These are phyloP conservation scores for Lepraria neglecta DNA, from an alignment of 495 filamentous ascomycete species.

Conservation along the genomic window DNA sequence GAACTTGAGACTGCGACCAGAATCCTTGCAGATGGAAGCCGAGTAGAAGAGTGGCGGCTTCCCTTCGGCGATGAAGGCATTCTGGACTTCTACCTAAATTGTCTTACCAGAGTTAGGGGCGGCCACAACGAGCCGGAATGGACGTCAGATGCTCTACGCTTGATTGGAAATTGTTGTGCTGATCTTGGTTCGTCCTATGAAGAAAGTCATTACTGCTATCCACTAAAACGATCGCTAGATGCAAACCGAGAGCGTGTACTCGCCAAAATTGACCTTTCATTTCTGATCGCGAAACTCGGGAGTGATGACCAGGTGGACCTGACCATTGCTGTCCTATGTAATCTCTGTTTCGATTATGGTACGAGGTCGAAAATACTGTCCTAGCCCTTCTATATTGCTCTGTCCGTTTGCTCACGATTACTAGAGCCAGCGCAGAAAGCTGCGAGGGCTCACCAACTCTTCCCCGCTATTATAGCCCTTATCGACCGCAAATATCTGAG, in stretches of 20 bases:
- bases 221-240: conserved; percentile 43
- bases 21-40: conserved; percentile 15
- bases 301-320: conserved; percentile 48
- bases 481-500: conserved; percentile 36
- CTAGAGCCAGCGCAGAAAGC: conserved; percentile 51
- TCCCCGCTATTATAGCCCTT: conserved; percentile 38
- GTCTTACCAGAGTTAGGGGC: conserved; percentile 36
- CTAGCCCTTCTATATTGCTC: too few relatives aligned
- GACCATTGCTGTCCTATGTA: conserved; percentile 62
- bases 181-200: conserved; percentile 55
- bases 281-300: conserved; percentile 48
- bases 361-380: conserved; percentile 5
- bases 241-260: conserved; percentile 65
- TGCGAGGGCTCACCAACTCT: conserved; percentile 52
- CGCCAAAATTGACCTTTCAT: conserved; percentile 48
- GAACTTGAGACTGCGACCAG: conserved; percentile 7
- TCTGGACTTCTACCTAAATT: conserved; percentile 50
- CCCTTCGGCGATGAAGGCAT: conserved; percentile 12
- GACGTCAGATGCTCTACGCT: conserved; percentile 53
- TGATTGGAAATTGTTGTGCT: conserved; percentile 77
- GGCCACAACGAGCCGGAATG: conserved; percentile 33
- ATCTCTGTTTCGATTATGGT: conserved; percentile 73
- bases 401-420: conserved; percentile 20
- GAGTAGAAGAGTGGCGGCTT: conserved; percentile 15
- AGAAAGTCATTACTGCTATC: conserved; percentile 1